Conservation (phyloP, 2,329 filamentous ascomycete species). For the Domatiomyces catenatus region DNA sequence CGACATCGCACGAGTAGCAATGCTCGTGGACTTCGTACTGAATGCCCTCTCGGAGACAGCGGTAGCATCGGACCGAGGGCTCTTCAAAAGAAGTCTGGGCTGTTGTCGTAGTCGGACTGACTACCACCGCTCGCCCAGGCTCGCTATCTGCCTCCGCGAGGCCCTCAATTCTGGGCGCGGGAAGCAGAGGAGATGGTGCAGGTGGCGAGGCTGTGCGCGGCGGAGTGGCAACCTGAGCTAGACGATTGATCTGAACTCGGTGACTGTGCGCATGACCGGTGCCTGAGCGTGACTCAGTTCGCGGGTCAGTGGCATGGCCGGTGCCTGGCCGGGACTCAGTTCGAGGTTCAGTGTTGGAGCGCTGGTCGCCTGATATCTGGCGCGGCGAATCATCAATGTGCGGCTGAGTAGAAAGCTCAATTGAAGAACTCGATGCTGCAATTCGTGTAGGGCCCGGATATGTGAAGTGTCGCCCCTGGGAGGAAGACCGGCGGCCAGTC, state of each 20-base stretch:
- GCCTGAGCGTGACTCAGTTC: neutral
- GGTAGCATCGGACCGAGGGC: conserved; percentile 57
- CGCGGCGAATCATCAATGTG: conserved; percentile 7
- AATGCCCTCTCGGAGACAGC: conserved; percentile 56
- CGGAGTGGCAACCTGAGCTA: conserved; percentile 5
- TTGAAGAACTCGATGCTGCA: conserved; percentile 46
- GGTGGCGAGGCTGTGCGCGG: neutral
- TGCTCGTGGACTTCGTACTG: conserved; percentile 79
- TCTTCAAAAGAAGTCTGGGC: conserved; percentile 29
- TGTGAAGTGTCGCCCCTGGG: neutral
- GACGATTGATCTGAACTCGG: conserved; percentile 6
- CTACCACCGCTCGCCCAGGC: neutral
- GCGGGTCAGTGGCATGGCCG: conserved; percentile 11
- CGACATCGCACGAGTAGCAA: conserved; percentile 54
- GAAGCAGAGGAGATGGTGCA: neutral
- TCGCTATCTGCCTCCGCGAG: neutral
- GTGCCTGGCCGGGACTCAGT: too few species aligned
- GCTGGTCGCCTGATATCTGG: conserved; percentile 7
- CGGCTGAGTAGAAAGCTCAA: conserved; percentile 39
- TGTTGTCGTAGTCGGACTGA: neutral
- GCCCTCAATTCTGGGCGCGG: neutral
- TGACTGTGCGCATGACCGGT: conserved; percentile 6
- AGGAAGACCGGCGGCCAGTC: conserved; percentile 6
- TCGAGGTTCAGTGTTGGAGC: conserved; percentile 13
- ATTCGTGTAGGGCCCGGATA: neutral